A percentile compares a stretch with the other conserved stretches of the same genome.
Conservation (phyloP, 2,329 filamentous ascomycete genomes). For the Botrytis fabae region DNA sequence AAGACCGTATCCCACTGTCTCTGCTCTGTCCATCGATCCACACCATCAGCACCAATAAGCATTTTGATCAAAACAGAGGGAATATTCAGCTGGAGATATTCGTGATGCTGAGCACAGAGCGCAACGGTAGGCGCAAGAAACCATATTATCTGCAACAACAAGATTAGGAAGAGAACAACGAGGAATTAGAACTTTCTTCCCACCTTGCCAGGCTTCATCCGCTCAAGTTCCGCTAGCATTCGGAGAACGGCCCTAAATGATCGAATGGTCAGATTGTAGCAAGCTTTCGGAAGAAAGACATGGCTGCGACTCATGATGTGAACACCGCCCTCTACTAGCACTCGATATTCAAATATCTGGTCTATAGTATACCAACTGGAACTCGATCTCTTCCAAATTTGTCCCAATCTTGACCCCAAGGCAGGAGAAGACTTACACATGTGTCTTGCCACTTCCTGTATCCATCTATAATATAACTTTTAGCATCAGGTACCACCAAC, state of each 20-base stretch:
- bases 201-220: slow-evolving; percentile 55
- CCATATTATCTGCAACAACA: slow-evolving; percentile 58
- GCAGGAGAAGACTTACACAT: slow-evolving; percentile 21
- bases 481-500: neutral
- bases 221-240: slow-evolving; percentile 64
- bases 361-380: neutral
- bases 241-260: slow-evolving; percentile 57
- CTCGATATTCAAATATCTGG: neutral
- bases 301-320: neutral
- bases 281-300: neutral
- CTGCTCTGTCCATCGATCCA: slow-evolving; percentile 63
- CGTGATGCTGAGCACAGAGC: slow-evolving; percentile 65
- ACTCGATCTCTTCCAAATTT: neutral
- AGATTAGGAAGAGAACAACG: slow-evolving; percentile 12
- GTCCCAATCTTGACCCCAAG: neutral
- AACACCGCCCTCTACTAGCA: neutral
- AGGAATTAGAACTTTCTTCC: neutral
- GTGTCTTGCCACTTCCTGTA: slow-evolving; percentile 24
- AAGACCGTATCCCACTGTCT: slow-evolving; percentile 60
- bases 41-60: slow-evolving; percentile 57
- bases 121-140: slow-evolving; percentile 70
- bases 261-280: neutral
- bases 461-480: slow-evolving; percentile 19
- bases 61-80: slow-evolving; percentile 52
- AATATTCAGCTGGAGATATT: slow-evolving; percentile 60